Conservation (phyloP, 805 yeast species). For the Suhomyces pyralidae region DNA sequence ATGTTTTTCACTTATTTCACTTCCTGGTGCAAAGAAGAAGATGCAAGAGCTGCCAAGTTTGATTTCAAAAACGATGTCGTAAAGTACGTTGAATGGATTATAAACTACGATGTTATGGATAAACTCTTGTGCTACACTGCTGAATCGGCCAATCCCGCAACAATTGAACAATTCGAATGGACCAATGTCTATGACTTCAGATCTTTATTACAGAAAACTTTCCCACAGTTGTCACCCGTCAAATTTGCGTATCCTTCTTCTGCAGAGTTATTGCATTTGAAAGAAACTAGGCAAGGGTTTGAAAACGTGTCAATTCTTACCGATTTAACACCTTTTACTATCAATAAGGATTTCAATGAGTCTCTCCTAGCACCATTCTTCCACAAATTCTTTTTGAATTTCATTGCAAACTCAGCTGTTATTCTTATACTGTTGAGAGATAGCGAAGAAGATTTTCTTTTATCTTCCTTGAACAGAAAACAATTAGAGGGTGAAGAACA, state of each 20-base stretch:
- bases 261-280: conserved; percentile 26
- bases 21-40: conserved; percentile 61
- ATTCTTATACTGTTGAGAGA: conserved; percentile 66
- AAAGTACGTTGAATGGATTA: conserved; percentile 55
- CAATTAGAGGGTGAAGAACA: conserved; percentile 5
- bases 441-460: conserved; percentile 67
- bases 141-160: conserved; percentile 44
- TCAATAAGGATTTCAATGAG: conserved; percentile 24
- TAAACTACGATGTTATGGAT: conserved; percentile 69
- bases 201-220: conserved; percentile 60
- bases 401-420: conserved; percentile 63
- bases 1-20: conserved; percentile 58
- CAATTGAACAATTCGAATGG: conserved; percentile 35
- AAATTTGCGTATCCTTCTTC: conserved; percentile 51
- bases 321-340: conserved; percentile 18
- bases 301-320: conserved; percentile 30
- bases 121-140: conserved; percentile 60
- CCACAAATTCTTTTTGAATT: conserved; percentile 50
- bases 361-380: conserved; percentile 38
- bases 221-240: conserved; percentile 55
- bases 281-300: conserved; percentile 23
- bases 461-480: conserved; percentile 42
- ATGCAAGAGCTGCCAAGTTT: conserved; percentile 38
- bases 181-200: conserved; percentile 63
- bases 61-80: conserved; percentile 58